A percentile compares a stretch with the other conserved stretches of the same genome.
Evolutionary conservation across 2,329 filamentous ascomycete species (phyloP).

Genomic region (Cytospora piceicola): DNA sequence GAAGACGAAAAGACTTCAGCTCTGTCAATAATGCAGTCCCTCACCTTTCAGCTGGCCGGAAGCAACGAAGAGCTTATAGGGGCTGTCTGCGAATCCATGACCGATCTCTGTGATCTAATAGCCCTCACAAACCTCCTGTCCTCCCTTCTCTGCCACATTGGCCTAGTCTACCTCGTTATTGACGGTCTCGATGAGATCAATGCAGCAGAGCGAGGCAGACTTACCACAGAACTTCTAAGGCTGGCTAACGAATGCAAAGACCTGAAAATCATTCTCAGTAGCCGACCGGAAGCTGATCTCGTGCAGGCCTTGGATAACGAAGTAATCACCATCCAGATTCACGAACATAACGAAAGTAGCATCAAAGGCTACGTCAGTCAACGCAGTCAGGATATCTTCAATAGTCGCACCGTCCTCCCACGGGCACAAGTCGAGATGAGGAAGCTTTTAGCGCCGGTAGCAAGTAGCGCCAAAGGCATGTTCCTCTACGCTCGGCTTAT

Average conservation of each 20-base stretch:
- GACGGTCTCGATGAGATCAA: constrained; percentile 2
- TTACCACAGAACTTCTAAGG: not conserved
- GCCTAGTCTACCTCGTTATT: not conserved
- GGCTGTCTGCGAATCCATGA: not conserved
- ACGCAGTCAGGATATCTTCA: not conserved
- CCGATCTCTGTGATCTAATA: not conserved
- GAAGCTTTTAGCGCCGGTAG: not conserved
- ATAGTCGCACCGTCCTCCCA: not conserved
- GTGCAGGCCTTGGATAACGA: not conserved
- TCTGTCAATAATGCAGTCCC: not conserved
- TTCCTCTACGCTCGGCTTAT: constrained; percentile 13
- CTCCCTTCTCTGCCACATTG: not conserved
- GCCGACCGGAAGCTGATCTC: constrained; percentile 7
- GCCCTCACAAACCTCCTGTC: not conserved
- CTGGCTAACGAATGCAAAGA: not conserved
- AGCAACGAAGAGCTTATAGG: not conserved
- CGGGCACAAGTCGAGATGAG: not conserved
- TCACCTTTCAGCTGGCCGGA: constrained; percentile 1
- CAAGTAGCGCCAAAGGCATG: constrained; percentile 2
- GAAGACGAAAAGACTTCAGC: not conserved
- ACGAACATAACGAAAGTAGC: constrained; percentile 4
- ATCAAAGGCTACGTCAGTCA: not conserved
- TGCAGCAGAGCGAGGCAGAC: not conserved
- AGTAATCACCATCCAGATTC: not conserved
- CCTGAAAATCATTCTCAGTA: not conserved